These are phyloP conservation scores for Piper longum DNA, from an alignment of 164 flowering plant genomes.

Conservation along the genomic window DNA sequence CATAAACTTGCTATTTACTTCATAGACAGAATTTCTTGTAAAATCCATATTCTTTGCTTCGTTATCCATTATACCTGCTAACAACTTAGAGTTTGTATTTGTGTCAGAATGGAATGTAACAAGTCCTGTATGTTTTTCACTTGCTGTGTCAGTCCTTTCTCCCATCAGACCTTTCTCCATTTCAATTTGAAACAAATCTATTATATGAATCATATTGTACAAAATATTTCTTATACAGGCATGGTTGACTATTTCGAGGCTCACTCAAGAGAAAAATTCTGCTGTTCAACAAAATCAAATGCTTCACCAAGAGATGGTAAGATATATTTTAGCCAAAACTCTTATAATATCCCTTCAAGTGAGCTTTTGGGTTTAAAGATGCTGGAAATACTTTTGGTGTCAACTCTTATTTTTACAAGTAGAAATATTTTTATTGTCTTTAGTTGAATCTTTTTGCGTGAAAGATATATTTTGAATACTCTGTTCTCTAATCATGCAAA, in stretches of 20 bases:
- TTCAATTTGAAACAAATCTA: neutral
- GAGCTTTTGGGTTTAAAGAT: neutral
- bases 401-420: too few species aligned
- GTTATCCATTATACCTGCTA: too few species aligned
- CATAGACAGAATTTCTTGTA: too few species aligned
- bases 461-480: too few species aligned
- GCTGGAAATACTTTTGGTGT: neutral
- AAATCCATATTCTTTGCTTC: too few species aligned
- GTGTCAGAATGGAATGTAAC: too few species aligned
- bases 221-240: slow-evolving; percentile 16
- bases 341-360: neutral
- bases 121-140: neutral
- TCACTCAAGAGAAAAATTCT: slow-evolving; percentile 56
- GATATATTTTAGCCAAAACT: neutral
- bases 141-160: neutral
- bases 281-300: slow-evolving; percentile 53
- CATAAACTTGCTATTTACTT: too few species aligned
- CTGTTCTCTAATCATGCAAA: too few species aligned
- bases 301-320: slow-evolving; percentile 62
- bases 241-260: slow-evolving; percentile 39
- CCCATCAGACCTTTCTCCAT: neutral
- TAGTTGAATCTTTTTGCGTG: too few species aligned
- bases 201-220: neutral
- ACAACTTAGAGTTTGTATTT: too few species aligned
- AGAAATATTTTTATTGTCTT: too few species aligned